A percentile compares a stretch with the other conserved stretches of the same genome.
Evolutionary conservation across 345 rosid species (phyloP).

Genomic region (Lepidium africanum): DNA sequence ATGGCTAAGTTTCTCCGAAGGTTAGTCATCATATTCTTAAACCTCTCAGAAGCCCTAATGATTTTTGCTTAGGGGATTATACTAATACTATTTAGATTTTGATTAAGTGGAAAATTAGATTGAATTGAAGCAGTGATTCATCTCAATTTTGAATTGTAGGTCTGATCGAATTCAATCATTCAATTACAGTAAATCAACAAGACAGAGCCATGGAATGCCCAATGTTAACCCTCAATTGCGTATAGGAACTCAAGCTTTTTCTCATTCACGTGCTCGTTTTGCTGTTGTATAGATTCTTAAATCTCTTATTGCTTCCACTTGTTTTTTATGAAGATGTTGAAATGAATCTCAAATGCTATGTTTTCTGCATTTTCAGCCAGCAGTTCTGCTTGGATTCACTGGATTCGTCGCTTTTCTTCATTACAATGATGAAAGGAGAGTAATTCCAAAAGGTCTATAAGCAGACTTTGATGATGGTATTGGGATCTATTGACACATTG

Average conservation of each 20-base stretch:
- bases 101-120: neutral
- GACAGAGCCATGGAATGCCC: constrained; percentile 19
- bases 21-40: constrained; percentile 24
- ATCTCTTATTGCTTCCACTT: neutral
- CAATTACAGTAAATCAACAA: constrained; percentile 44
- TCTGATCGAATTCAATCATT: constrained; percentile 41
- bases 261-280: constrained; percentile 37
- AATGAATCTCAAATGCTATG: neutral
- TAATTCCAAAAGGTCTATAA: constrained; percentile 46
- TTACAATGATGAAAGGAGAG: constrained; percentile 83
- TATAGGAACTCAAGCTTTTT: constrained; percentile 28
- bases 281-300: constrained; percentile 40
- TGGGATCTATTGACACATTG: neutral
- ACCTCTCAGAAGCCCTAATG: constrained; percentile 13
- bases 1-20: constrained; percentile 25
- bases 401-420: constrained; percentile 54
- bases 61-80: neutral
- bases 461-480: neutral
- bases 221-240: constrained; percentile 16
- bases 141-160: constrained; percentile 23
- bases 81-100: neutral
- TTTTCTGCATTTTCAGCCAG: constrained; percentile 45
- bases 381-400: constrained; percentile 45
- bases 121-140: neutral
- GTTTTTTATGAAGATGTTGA: neutral